Conservation (phyloP, 139 green algal genomes). For the Pedinophyceae sp. region DNA sequence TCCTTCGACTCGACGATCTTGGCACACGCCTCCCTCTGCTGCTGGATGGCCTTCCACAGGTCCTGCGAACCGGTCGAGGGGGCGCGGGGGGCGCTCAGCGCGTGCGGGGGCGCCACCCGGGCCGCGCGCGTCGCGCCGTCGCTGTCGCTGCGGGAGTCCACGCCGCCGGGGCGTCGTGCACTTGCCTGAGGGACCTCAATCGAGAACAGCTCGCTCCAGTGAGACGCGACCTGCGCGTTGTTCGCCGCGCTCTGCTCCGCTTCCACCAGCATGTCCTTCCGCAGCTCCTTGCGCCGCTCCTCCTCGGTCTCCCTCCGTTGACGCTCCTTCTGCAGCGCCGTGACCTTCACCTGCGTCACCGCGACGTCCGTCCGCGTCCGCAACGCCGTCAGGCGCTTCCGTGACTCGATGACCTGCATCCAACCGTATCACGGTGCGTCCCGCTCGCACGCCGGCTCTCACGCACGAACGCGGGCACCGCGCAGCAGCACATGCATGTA, state of each 20-base stretch:
- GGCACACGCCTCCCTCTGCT: constrained; percentile 38
- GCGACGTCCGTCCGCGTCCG: constrained; percentile 1
- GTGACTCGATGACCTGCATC: not conserved
- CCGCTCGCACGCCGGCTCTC: too few relatives aligned
- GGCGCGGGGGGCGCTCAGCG: too few relatives aligned
- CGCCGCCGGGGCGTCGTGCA: too few relatives aligned
- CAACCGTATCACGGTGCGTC: too few relatives aligned
- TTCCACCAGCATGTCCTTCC: constrained; percentile 8
- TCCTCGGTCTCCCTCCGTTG: constrained; percentile 4
- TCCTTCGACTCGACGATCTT: constrained; percentile 48
- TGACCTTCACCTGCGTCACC: constrained; percentile 2
- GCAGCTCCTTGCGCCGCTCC: constrained; percentile 3
- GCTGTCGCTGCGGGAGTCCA: too few relatives aligned
- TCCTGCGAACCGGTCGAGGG: too few relatives aligned
- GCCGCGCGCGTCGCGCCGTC: too few relatives aligned
- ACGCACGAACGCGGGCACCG: too few relatives aligned
- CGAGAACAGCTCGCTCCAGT: constrained; percentile 11
- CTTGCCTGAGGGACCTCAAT: constrained; percentile 11
- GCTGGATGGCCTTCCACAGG: constrained; percentile 42
- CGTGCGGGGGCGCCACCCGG: too few relatives aligned
- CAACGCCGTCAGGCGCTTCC: not conserved
- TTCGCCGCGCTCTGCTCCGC: constrained; percentile 8
- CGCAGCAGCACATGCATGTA: too few relatives aligned
- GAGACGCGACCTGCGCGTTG: constrained; percentile 9
- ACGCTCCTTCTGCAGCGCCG: not conserved